Evolutionary conservation across 345 rosid species (phyloP).

Genomic region (Corymbia maculata): DNA sequence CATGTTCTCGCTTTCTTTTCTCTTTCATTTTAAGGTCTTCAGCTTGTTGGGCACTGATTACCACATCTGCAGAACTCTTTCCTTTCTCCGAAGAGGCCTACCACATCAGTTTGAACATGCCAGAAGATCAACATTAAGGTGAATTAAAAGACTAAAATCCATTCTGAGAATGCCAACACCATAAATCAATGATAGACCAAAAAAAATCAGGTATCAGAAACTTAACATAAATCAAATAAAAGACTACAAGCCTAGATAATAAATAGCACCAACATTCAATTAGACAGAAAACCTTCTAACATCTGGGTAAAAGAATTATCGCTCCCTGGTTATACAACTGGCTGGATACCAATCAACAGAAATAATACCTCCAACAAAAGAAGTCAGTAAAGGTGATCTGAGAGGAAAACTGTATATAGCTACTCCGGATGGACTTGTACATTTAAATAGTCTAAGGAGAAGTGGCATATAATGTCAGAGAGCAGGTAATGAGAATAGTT

Average conservation of each 20-base stretch:
- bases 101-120: not conserved
- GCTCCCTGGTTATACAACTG: not conserved
- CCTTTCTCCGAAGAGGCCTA: conserved; percentile 50
- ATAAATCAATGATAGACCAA: not conserved
- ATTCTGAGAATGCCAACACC: not conserved
- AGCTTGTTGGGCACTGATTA: conserved; percentile 79
- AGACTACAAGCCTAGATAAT: not conserved
- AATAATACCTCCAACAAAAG: not conserved
- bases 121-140: not conserved
- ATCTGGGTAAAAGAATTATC: not conserved
- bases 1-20: conserved; percentile 84
- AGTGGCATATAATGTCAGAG: not conserved
- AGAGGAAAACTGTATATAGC: not conserved
- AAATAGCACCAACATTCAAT: not conserved
- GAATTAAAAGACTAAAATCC: not conserved
- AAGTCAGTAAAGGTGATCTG: not conserved
- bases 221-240: not conserved
- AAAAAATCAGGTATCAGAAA: not conserved
- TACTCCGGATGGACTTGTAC: not conserved
- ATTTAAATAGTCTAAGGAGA: not conserved
- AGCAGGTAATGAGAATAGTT: not conserved
- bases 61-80: conserved; percentile 38
- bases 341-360: not conserved
- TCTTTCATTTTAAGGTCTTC: conserved; percentile 90
- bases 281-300: not conserved